These are phyloP conservation scores for Aspergillus sp. DNA, from an alignment of 2,329 filamentous ascomycete species.

Conservation along the genomic window DNA sequence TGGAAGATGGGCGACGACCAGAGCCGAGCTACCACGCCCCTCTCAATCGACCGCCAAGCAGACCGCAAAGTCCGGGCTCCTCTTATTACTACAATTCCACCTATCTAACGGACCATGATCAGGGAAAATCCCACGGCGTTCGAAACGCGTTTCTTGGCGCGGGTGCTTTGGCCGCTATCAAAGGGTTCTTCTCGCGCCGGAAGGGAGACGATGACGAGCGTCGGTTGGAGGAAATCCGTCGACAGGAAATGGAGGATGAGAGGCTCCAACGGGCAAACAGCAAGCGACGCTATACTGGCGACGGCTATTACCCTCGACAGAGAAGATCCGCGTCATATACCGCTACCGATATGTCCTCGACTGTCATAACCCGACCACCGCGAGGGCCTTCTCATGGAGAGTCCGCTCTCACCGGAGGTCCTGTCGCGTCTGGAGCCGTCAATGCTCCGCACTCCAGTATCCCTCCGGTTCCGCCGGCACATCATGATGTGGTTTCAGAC, in stretches of 20 bases:
- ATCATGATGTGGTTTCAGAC: conserved; percentile 36
- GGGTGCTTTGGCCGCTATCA: conserved; percentile 60
- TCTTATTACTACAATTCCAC: conserved; percentile 40
- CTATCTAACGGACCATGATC: conserved; percentile 42
- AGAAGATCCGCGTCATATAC: conserved; percentile 31
- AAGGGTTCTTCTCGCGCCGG: conserved; percentile 61
- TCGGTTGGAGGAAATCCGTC: conserved; percentile 55
- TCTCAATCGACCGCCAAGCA: conserved; percentile 33
- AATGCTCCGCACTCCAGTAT: conserved; percentile 30
- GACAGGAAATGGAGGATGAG: conserved; percentile 53
- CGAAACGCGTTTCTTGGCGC: conserved; percentile 63
- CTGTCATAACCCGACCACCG: conserved; percentile 31
- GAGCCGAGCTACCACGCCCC: conserved; percentile 36
- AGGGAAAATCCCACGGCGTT: conserved; percentile 47
- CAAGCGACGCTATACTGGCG: conserved; percentile 66
- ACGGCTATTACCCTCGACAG: conserved; percentile 49
- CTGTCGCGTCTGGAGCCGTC: conserved; percentile 28
- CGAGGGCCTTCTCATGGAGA: conserved; percentile 30
- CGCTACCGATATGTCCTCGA: conserved; percentile 37
- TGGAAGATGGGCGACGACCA: conserved; percentile 55
- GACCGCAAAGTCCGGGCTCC: conserved; percentile 33
- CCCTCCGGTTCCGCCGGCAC: conserved; percentile 40
- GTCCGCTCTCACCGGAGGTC: conserved; percentile 31
- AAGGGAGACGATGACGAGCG: conserved; percentile 56
- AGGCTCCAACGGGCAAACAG: conserved; percentile 52